Evolutionary conservation across 352 stramenopile genomes (phyloP), one percentile per base, ranked within the genome.

Genomic region (Aphanomyces astaci): DNA sequence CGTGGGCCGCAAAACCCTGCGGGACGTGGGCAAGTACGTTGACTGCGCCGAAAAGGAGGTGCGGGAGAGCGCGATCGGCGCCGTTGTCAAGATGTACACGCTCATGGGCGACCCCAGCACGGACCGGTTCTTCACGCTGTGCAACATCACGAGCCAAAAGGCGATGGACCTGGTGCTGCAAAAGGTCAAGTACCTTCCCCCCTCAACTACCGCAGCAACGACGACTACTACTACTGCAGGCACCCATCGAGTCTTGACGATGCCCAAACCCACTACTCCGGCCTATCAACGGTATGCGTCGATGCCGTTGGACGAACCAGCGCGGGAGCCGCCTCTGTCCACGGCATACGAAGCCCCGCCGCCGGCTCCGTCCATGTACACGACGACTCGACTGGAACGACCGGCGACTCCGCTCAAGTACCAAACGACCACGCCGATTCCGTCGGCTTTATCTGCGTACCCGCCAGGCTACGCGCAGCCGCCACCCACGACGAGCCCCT

Each of bases 1-100:
- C 15, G 66, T 93, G 10, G 85, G 87, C 22, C 89, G 88, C 48
- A 86, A 84, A 31, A 84, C 76, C 28, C 76, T 94, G 9, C 91
- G 88, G 63, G 87, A 95, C 48, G 77, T 94, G 4, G 84, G 75
- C 3, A 94, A 92, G 54, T 90, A 81, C 36, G 82, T 92, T 4
- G 76, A 79, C 10, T 85, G 78, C 19, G 78, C 90, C 33, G 87
- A 95, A 64, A 94, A 93, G 62, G 87, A 92, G 62, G 75, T 94
- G 15, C 85, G 87, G 15, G 87, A 94, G 63, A 89, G 78, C 46
- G 84, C 85, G 1, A 81, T 95, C 43, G 86, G 80, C 52, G 71
- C 80, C 0, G 62, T 95, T 7, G 79, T 95, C 15, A 70, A 78
- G 15, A 82, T 92, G n/a, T 95, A 88, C 65, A 74, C 72, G 27